Base-by-base conservation (phyloP, 305 asterid species). In the Nicotiana rustica region DNA sequence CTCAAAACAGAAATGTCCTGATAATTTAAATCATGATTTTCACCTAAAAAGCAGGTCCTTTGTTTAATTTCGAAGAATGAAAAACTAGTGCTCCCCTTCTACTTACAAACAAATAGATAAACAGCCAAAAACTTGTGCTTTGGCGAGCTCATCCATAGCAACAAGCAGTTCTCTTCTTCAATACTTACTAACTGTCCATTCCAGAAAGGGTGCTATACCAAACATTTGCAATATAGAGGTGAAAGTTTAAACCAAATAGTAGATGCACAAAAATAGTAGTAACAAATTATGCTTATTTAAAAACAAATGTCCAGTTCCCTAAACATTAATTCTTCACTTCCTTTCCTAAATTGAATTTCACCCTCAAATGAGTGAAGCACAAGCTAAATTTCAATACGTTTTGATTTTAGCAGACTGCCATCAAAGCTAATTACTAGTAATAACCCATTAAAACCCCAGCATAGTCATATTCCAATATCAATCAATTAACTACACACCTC, bases 281-380 rank as follows among this genome's bases (percentile, higher is more conserved):
- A 52, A 13, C 14, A 73, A 49, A 73, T 49, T 49, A 47, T 47
- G 62, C 62, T 73, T 73, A 49, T 49, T 49, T 36, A 73, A 73
- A 13, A 73, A 73, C 62, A 47, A 14, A 19, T 15, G 6, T 44
- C 31, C 31, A 29, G 31, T 29, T 29, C 31, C 31, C 31, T 29
- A 29, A 29, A 29, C 31, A 29, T 29, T 29, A 29, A 29, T 29
- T 29, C 31, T 29, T 29, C 31, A 29, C 31, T 29, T 29, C 31
- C 31, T 29, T 29, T 29, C 31, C 31, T 29, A 19, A 44, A 70
- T 12, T 19, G 78, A 70, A 70, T 70, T 44, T 9, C 6, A 44
- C 21, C 18, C 47, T 6, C 59, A 49, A 69, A n/a, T 10, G 56
- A 18, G 57, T 5, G 13, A 13, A 2, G 35, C 3, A 19, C 35